These are phyloP conservation scores for Phytophthora meadii DNA, from an alignment of 352 stramenopile species.

Conservation along the genomic window DNA sequence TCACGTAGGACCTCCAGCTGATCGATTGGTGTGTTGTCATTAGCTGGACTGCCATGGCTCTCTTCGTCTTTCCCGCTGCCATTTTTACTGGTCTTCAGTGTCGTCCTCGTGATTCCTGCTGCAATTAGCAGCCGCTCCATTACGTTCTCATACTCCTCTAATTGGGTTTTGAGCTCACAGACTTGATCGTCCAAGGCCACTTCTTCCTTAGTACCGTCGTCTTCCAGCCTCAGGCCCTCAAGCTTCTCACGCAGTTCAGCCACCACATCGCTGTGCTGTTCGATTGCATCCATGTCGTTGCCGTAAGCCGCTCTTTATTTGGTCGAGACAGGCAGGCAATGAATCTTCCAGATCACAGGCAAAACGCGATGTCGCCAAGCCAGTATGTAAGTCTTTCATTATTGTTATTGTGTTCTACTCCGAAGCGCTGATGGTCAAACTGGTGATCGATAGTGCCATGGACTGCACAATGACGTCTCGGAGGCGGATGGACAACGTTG, in stretches of 20 bases:
- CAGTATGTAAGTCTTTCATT: background rate
- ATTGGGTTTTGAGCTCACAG: conserved; percentile 2
- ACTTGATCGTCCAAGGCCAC: conserved; percentile 12
- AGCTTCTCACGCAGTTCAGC: background rate
- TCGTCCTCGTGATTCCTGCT: background rate
- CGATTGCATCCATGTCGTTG: background rate
- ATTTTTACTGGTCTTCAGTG: background rate
- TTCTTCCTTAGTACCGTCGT: conserved; percentile 47
- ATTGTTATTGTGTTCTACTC: background rate
- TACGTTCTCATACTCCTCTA: conserved; percentile 16
- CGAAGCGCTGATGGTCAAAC: conserved; percentile 24
- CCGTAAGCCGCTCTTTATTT: background rate
- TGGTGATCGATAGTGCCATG: conserved; percentile 33
- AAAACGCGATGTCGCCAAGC: too few species aligned
- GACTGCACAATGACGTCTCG: conserved; percentile 70
- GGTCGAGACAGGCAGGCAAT: background rate
- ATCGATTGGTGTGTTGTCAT: conserved; percentile 21
- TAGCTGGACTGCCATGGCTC: background rate
- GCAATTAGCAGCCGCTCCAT: conserved; percentile 12
- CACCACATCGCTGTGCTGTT: background rate
- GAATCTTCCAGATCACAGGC: too few species aligned
- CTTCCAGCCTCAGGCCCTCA: too few species aligned
- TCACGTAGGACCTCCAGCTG: conserved; percentile 65
- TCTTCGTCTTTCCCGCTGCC: background rate
- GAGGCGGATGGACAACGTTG: conserved; percentile 59